phyloP scores from a whole-genome alignment of 2,329 filamentous ascomycete species.

The Raffaelea deltoideospora region DNA sequence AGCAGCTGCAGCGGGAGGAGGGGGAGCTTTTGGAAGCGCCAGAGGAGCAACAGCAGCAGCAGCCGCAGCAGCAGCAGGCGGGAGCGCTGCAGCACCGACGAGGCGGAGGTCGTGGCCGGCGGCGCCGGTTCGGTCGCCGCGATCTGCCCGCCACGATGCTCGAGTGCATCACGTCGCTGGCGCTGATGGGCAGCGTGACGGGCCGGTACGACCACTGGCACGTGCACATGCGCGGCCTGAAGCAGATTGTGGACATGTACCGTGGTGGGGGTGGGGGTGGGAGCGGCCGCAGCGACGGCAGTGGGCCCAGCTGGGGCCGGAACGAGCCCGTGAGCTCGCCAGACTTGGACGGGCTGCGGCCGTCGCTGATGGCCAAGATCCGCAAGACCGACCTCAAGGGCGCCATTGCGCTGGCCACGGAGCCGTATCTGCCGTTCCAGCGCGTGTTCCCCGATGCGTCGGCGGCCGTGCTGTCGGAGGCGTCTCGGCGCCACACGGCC shows the following conservation, averaged over 20 bases:
- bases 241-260: constrained; percentile 17
- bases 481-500: constrained; percentile 6
- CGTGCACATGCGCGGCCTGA: constrained; percentile 20
- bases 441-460: constrained; percentile 12
- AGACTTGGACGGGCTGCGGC: constrained; percentile 2
- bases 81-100: background rate
- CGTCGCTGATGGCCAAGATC: constrained; percentile 8
- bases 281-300: constrained; percentile 11
- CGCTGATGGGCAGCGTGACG: constrained; percentile 16
- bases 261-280: no score
- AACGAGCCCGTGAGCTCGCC: background rate
- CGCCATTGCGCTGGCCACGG: constrained; percentile 15
- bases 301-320: no score
- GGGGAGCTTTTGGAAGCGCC: background rate
- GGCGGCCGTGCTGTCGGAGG: constrained; percentile 10
- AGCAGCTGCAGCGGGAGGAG: constrained; percentile 5
- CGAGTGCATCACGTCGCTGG: constrained; percentile 18
- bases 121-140: background rate
- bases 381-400: constrained; percentile 21
- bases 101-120: background rate
- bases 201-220: constrained; percentile 23
- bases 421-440: constrained; percentile 17
- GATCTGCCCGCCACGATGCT: constrained; percentile 13
- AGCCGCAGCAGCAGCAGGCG: background rate
- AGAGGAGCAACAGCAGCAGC: background rate